These are phyloP conservation scores for Solanum chiquidenum DNA, from an alignment of 257 asterid genomes.

Conservation along the genomic window DNA sequence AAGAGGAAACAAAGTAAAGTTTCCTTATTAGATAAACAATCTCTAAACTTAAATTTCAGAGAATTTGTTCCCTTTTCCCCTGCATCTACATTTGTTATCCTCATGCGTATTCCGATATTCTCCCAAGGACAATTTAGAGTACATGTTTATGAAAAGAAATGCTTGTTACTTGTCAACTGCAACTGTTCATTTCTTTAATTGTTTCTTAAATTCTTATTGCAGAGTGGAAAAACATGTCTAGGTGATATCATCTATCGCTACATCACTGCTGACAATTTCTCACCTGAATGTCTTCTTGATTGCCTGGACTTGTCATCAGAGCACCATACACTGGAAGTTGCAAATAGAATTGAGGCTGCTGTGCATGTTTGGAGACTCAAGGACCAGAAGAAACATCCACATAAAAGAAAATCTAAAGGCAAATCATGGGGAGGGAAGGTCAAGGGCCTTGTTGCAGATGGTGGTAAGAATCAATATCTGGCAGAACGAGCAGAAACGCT, in stretches of 20 bases:
- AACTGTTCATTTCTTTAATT: neutral
- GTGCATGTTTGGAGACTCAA: slow-evolving; percentile 76
- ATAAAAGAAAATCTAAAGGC: slow-evolving; percentile 41
- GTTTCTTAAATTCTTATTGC: slow-evolving; percentile 15
- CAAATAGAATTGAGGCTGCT: slow-evolving; percentile 85
- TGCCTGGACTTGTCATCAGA: slow-evolving; percentile 88
- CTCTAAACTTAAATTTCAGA: neutral
- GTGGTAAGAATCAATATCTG: slow-evolving; percentile 50
- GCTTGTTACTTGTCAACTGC: neutral
- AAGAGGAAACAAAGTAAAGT: neutral
- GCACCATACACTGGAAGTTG: slow-evolving; percentile 77
- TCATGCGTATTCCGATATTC: neutral
- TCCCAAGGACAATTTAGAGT: neutral
- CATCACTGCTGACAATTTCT: slow-evolving; percentile 78
- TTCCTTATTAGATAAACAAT: neutral
- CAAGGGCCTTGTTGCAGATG: slow-evolving; percentile 64
- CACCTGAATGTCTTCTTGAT: slow-evolving; percentile 80
- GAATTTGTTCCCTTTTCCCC: neutral
- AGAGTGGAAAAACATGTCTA: slow-evolving; percentile 82
- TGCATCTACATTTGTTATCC: neutral
- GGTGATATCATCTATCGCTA: slow-evolving; percentile 82
- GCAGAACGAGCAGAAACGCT: slow-evolving; percentile 77
- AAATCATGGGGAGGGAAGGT: slow-evolving; percentile 85
- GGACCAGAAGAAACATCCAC: slow-evolving; percentile 51
- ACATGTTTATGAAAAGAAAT: neutral